phyloP scores from a whole-genome alignment of 306 rosid genomes.

The Rubus parviflorus region DNA sequence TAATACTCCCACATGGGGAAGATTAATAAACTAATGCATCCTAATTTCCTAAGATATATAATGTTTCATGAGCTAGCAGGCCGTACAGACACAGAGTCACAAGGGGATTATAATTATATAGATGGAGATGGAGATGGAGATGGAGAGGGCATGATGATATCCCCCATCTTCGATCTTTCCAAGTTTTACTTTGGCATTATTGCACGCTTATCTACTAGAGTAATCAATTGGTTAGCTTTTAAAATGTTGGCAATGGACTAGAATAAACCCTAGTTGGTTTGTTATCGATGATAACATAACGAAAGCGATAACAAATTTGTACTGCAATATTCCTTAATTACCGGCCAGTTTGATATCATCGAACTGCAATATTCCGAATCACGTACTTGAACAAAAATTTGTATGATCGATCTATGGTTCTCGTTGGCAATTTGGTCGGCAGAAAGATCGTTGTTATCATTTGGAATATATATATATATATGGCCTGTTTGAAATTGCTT shows the following conservation, averaged over 20 bases:
- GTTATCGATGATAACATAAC: not conserved
- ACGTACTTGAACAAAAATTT: no score
- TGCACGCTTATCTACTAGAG: slow-evolving; percentile 1
- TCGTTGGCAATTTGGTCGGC: no score
- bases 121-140: not conserved
- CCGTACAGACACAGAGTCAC: slow-evolving; percentile 50
- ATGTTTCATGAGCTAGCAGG: slow-evolving; percentile 35
- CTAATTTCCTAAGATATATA: not conserved
- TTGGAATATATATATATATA: no score
- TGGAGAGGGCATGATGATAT: not conserved
- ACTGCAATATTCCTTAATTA: not conserved
- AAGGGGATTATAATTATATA: not conserved
- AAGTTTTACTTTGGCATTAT: not conserved
- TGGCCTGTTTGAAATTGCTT: no score
- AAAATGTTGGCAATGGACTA: not conserved
- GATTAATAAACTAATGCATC: slow-evolving; percentile 3
- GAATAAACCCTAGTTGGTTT: not conserved
- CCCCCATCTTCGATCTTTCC: not conserved
- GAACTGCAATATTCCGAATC: not conserved
- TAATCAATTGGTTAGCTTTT: not conserved
- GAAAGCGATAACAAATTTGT: not conserved
- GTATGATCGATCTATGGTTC: no score
- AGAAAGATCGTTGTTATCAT: no score
- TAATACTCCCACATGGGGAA: slow-evolving; percentile 25
- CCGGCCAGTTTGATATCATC: not conserved